Evolutionary conservation across 352 stramenopile genomes (phyloP).

Genomic region (Pythium pyrilobum): DNA sequence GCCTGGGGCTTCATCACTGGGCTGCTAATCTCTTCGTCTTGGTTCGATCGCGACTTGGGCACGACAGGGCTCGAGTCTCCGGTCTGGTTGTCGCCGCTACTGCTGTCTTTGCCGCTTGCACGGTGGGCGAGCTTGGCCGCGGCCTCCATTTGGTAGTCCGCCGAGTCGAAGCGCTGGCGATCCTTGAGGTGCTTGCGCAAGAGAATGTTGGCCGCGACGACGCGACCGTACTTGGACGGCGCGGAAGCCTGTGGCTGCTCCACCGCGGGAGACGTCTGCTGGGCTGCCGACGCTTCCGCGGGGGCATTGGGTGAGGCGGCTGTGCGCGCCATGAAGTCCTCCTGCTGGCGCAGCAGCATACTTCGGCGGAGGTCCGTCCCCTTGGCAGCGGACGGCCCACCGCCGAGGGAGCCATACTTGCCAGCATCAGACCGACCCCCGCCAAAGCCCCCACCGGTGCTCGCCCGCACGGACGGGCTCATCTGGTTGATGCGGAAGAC

Average conservation of each 20-base stretch:
- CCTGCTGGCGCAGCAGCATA: constrained; percentile 13
- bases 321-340: constrained; percentile 13
- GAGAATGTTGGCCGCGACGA: constrained; percentile 64
- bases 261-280: too few species aligned
- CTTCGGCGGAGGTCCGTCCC: constrained; percentile 7
- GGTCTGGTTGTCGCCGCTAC: neutral
- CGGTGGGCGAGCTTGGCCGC: constrained; percentile 23
- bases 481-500: constrained; percentile 29
- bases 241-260: too few species aligned
- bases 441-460: neutral
- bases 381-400: neutral
- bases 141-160: constrained; percentile 69
- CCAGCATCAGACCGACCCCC: neutral
- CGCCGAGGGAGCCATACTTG: constrained; percentile 33
- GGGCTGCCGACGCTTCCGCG: neutral
- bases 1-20: constrained; percentile 17
- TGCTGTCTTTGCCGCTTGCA: neutral
- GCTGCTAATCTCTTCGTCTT: constrained; percentile 18
- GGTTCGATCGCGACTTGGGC: constrained; percentile 5
- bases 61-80: neutral
- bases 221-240: constrained; percentile 67
- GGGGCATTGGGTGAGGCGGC: neutral
- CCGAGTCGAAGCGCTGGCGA: constrained; percentile 79
- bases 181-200: constrained; percentile 78
- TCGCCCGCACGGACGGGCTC: constrained; percentile 39